These are phyloP conservation scores for Seiridium unicorne DNA, from an alignment of 2,329 filamentous ascomycete species.

Conservation along the genomic window DNA sequence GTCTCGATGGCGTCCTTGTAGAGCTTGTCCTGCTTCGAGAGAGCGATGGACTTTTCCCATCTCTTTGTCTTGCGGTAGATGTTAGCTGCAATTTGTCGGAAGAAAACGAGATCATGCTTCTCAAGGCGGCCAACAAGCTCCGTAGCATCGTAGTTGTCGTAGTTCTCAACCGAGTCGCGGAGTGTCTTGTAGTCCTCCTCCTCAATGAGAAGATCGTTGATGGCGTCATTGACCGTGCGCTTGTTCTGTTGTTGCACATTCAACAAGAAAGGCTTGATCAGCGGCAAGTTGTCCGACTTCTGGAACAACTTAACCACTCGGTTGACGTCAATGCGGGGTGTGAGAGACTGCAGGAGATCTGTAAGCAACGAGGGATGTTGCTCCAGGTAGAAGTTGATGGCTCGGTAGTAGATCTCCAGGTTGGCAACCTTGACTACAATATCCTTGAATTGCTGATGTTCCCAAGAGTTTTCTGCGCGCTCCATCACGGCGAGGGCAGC, in stretches of 20 bases:
- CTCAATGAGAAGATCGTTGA: conserved; percentile 96
- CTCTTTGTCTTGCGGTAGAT: conserved; percentile 99
- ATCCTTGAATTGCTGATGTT: conserved; percentile 99
- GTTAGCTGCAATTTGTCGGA: conserved; percentile 95
- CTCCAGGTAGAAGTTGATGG: conserved; percentile 94
- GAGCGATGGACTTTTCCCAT: conserved; percentile 97
- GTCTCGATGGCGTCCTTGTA: conserved; percentile 99
- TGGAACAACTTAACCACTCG: conserved; percentile 99
- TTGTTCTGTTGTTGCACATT: conserved; percentile 98
- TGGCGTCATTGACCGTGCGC: conserved; percentile 94
- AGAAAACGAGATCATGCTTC: conserved; percentile 98
- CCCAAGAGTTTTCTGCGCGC: conserved; percentile 95
- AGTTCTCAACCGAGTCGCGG: conserved; percentile 95
- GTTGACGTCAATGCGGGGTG: conserved; percentile 94
- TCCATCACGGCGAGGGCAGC: conserved; percentile 97
- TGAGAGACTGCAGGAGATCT: conserved; percentile 89
- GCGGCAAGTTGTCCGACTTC: conserved; percentile 94
- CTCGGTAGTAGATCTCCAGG: conserved; percentile 97
- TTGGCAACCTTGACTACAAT: conserved; percentile 97
- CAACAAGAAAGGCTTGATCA: conserved; percentile 98
- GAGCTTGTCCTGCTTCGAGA: conserved; percentile 98
- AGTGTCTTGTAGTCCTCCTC: conserved; percentile 99
- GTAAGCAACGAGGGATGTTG: conserved; percentile 94
- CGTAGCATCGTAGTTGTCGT: conserved; percentile 97
- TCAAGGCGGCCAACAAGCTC: conserved; percentile 89